Conservation (phyloP, 306 rosid genomes). For the Corylus americana region DNA sequence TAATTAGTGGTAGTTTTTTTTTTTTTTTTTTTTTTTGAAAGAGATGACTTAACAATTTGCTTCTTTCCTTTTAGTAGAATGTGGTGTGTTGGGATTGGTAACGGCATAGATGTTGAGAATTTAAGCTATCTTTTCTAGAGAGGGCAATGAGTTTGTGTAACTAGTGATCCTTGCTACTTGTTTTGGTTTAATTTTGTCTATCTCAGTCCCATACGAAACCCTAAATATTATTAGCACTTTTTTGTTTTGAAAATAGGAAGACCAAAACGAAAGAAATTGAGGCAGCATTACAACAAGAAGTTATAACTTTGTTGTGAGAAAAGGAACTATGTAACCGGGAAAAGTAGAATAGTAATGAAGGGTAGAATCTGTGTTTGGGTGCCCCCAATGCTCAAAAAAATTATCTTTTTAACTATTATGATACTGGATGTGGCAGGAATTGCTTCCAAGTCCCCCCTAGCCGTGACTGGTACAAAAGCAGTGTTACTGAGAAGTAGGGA, state of each 20-base stretch:
- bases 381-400: background rate
- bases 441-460: slow-evolving; percentile 69
- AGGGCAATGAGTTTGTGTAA: background rate
- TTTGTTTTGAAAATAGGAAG: background rate
- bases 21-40: background rate
- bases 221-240: background rate
- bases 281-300: background rate
- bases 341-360: background rate
- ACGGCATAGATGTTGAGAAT: background rate
- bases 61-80: background rate
- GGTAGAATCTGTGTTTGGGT: background rate
- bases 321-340: background rate
- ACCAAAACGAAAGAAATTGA: background rate
- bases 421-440: slow-evolving; percentile 47
- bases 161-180: background rate
- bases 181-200: background rate
- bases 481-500: slow-evolving; percentile 78
- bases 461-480: slow-evolving; percentile 74
- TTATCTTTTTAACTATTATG: background rate
- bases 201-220: background rate
- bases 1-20: too few species aligned
- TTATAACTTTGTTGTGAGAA: background rate
- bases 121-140: background rate
- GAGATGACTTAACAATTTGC: background rate
- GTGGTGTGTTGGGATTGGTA: background rate